Evolutionary conservation across 495 filamentous ascomycete genomes (phyloP), one percentile per base, ranked within the genome.

Genomic region (Collariella sp.): DNA sequence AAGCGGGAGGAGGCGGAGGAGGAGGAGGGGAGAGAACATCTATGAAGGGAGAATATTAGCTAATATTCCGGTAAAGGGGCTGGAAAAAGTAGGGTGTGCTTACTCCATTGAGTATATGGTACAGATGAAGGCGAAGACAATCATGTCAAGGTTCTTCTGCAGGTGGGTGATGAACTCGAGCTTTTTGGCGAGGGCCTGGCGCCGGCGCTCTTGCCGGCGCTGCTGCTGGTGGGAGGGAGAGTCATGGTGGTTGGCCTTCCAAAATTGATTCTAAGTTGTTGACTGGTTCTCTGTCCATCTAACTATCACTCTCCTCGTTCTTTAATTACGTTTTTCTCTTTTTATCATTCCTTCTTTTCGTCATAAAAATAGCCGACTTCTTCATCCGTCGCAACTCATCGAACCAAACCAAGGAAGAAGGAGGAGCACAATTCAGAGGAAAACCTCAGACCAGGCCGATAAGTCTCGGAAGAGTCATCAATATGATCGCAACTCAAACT

Each of bases 31-130:
- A 54, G 93, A 79, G 89, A 94, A 68, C 85, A 89, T 69, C 89
- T 95, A 62, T 42, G 13, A 52, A 9, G 12, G 56, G 59, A 12
- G 34, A 40, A 40, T 9, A 42, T 31, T 49, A 23, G 24, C 26
- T 54, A 23, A 46, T 42, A 4, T 5, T 23, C 3, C 1, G 2
- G n/a, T 2, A n/a, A 24, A 34, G 18, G 36, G 9, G 40, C 18
- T 22, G n/a, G 10, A n/a, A 19, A 33, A 16, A n/a, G 35, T 34
- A 19, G 13, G 31, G 23, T 6, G 23, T 34, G 35, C 86, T 60
- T 72, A 95, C 90, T 96, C 90, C 80, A 94, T 85, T 67, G 93
- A 94, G 71, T 96, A 96, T 53, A 95, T 60, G 38, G 84, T 79
- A 36, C 86, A 87, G 31, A 94, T 73, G 72, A 95, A 80, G 54